phyloP scores from a whole-genome alignment of 345 rosid species.

The Erysimum cheiranthoides region DNA sequence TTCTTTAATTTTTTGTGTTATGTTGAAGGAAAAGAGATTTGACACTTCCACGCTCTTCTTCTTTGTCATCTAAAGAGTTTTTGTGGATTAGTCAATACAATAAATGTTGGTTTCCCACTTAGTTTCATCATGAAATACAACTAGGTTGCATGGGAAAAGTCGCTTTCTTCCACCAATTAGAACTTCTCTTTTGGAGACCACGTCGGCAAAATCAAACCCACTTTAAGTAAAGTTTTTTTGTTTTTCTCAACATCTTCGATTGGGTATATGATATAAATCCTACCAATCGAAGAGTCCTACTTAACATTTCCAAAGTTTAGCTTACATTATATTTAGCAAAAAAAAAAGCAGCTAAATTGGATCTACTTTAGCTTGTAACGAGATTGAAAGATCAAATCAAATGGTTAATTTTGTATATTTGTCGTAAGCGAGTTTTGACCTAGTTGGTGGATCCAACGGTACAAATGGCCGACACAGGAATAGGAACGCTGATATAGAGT shows the following conservation, averaged over 20 bases:
- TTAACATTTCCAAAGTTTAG: not conserved
- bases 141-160: constrained; percentile 41
- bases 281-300: not conserved
- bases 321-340: not conserved
- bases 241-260: constrained; percentile 12
- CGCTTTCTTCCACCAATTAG: constrained; percentile 28
- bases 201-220: constrained; percentile 36
- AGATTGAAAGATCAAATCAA: not conserved
- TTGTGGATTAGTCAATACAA: constrained; percentile 22
- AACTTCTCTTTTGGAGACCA: constrained; percentile 36
- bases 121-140: constrained; percentile 28
- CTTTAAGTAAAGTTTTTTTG: not conserved
- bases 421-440: constrained; percentile 11
- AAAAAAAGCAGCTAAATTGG: not conserved
- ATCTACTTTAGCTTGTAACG: not conserved
- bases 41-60: constrained; percentile 11
- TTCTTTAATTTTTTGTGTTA: not conserved
- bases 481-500: constrained; percentile 22
- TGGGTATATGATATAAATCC: not conserved
- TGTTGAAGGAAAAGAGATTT: constrained; percentile 4
- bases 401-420: constrained; percentile 17
- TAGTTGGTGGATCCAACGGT: constrained; percentile 31
- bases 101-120: constrained; percentile 40
- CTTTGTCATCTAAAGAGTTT: constrained; percentile 24
- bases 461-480: constrained; percentile 42